Conservation (phyloP, 257 asterid species). For the Perilla frutescens region DNA sequence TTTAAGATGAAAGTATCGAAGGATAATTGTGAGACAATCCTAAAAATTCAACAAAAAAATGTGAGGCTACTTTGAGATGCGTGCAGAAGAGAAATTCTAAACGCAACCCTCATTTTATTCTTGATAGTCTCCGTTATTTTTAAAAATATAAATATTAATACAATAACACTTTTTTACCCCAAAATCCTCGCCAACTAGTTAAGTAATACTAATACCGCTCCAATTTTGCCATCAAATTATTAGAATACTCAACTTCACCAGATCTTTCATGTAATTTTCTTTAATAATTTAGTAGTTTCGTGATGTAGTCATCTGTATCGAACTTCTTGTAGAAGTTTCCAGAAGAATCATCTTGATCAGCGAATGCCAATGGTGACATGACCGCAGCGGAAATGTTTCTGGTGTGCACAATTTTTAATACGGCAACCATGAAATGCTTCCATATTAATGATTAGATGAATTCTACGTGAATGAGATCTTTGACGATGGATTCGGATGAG, state of each 20-base stretch:
- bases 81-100: too few relatives aligned
- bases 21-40: too few relatives aligned
- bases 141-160: too few relatives aligned
- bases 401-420: background rate
- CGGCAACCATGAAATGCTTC: slow-evolving; percentile 34
- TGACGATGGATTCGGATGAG: slow-evolving; percentile 11
- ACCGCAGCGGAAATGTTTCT: slow-evolving; percentile 13
- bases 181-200: slow-evolving; percentile 56
- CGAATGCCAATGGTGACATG: background rate
- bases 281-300: background rate
- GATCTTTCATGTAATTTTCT: background rate
- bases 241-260: background rate
- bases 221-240: background rate
- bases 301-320: slow-evolving; percentile 19
- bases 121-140: too few relatives aligned
- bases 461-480: slow-evolving; percentile 56
- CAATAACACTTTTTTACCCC: slow-evolving; percentile 36
- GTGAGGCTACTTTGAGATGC: too few relatives aligned
- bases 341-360: background rate
- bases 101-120: too few relatives aligned
- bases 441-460: slow-evolving; percentile 51
- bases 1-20: too few relatives aligned
- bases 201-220: slow-evolving; percentile 34
- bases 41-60: too few relatives aligned
- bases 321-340: background rate